A percentile compares a stretch with the other conserved stretches of the same genome.
These are phyloP conservation scores for Gastrodia elata DNA, from an alignment of 106 monocot species.

Conservation along the genomic window DNA sequence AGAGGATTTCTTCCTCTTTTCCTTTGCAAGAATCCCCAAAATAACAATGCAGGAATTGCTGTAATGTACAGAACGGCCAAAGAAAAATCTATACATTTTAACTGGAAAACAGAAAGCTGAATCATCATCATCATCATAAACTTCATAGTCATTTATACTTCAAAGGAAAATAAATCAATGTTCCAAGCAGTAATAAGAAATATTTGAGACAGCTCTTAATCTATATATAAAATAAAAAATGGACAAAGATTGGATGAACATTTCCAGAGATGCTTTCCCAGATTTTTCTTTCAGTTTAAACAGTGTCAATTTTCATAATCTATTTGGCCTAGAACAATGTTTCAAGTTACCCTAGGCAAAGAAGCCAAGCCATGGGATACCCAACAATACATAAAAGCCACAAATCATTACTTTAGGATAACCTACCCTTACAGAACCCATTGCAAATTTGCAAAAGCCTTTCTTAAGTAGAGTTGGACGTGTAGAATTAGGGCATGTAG, in stretches of 20 bases:
- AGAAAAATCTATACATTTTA: conserved; percentile 77
- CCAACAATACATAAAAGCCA: not conserved
- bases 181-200: not conserved
- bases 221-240: conserved; percentile 1
- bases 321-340: not conserved
- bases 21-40: conserved; percentile 38
- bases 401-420: not conserved
- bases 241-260: not conserved
- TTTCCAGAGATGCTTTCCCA: not conserved
- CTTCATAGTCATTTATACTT: not conserved
- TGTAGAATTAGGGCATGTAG: conserved; percentile 32
- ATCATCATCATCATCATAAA: not conserved
- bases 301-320: not conserved
- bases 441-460: conserved; percentile 42
- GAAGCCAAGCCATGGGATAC: not conserved
- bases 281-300: not conserved
- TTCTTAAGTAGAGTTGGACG: conserved; percentile 25
- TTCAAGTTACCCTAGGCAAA: not conserved
- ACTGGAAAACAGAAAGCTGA: conserved; percentile 32
- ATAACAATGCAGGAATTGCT: conserved; percentile 35
- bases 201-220: not conserved
- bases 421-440: conserved; percentile 71
- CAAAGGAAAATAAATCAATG: not conserved
- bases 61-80: conserved; percentile 44
- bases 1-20: conserved; percentile 21